Evolutionary conservation across 2,329 filamentous ascomycete species (phyloP), one percentile per base, ranked within the genome.

Genomic region (Fusarium subglutinans): DNA sequence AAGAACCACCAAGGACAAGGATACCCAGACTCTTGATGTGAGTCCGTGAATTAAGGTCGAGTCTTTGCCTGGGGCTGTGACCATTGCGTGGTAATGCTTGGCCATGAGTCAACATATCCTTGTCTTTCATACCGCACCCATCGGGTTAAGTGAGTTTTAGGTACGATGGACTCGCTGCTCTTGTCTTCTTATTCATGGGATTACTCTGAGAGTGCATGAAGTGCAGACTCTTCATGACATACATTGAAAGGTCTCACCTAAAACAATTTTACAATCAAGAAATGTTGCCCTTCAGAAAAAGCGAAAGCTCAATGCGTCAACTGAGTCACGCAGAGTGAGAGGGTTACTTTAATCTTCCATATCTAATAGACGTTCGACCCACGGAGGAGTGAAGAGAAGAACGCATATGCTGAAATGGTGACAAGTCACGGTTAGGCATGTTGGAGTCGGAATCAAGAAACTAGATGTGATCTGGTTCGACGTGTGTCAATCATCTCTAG

Each of bases 381-480:
- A 87, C 79, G 85, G 86, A 81, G 80, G 82, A 86, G 83, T 76
- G 78, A 81, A 80, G 80, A 78, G 82, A 81, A 82, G 84, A 86
- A 86, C 85, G 86, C 79, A 87, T 87, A 88, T 87, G 86, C 86
- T 87, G 81, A 84, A 84, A 87, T 87, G 84, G 85, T 80, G 65
- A 33, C 41, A 59, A 61, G 69, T 59, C 67, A 74, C 71, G 40
- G 44, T 30, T 5, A 22, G 40, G 24, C n/a, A 44, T 41, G 33
- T n/a, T 50, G 48, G 18, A 33, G 41, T 35, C 6, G 4, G 12
- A 33, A 45, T 20, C 20, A 41, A 44, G 40, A 57, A 41, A 45
- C 30, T 50, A 43, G 15, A 54, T 60, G 33, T 37, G 40, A 24
- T 44, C 22, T 48, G 43, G 45, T 37, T 53, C 55, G 63, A 57